Evolutionary conservation across 2,329 filamentous ascomycete genomes (phyloP).

Genomic region (Neospermospora avenae): DNA sequence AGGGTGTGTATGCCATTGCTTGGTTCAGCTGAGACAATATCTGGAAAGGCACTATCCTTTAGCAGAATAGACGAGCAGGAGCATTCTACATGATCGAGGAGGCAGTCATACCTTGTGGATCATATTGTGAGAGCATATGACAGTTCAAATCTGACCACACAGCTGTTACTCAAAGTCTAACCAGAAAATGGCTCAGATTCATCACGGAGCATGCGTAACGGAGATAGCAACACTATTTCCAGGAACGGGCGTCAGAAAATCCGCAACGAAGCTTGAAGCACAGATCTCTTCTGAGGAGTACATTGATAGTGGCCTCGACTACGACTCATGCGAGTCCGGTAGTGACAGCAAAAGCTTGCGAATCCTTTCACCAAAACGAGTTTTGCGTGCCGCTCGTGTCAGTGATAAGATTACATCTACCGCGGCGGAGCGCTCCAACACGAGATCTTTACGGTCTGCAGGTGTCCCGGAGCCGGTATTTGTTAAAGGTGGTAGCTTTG

Average conservation of each 20-base stretch:
- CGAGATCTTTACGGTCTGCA: neutral
- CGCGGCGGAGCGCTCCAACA: neutral
- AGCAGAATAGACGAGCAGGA: too few relatives aligned
- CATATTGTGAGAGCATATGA: neutral
- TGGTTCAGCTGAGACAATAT: too few relatives aligned
- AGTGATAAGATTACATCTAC: neutral
- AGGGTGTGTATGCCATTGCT: neutral
- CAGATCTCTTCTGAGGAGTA: neutral
- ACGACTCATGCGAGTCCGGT: neutral
- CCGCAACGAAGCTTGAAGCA: neutral
- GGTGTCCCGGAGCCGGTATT: too few relatives aligned
- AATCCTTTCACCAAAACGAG: neutral
- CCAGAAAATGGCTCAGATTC: neutral
- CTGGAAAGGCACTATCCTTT: too few relatives aligned
- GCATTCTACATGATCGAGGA: too few relatives aligned
- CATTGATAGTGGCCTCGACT: neutral
- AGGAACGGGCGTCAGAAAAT: neutral
- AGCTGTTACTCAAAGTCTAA: neutral
- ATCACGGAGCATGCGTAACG: neutral
- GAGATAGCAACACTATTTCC: neutral
- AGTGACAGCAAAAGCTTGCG: neutral
- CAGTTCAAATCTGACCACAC: neutral
- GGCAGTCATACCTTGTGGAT: neutral
- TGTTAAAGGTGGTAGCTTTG: neutral
- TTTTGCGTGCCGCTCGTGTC: too few relatives aligned